Percentiles rank a stretch among this genome's conserved stretches.
These are phyloP conservation scores for Heterobasidion occidentale DNA, from an alignment of 1,284 basidiomycete species.

Conservation along the genomic window DNA sequence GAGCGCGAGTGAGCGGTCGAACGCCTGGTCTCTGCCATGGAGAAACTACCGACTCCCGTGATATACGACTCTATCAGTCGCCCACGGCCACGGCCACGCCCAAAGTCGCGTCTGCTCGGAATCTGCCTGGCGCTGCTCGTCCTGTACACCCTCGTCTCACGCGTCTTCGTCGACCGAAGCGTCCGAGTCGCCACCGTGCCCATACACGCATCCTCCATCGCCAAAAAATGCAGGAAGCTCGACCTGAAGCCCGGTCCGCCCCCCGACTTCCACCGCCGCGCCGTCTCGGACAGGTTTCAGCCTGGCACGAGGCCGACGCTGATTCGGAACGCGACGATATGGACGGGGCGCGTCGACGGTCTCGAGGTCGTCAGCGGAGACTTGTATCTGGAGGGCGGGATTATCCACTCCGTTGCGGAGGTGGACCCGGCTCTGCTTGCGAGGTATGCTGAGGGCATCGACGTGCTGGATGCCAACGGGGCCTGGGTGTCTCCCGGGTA, in stretches of 20 bases:
- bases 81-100: neutral
- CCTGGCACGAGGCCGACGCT: slow-evolving; percentile 55
- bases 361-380: slow-evolving; percentile 57
- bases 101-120: neutral
- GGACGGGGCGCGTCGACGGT: slow-evolving; percentile 68
- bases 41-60: too few species aligned
- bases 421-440: slow-evolving; percentile 31
- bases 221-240: slow-evolving; percentile 39
- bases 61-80: too few species aligned
- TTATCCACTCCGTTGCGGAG: slow-evolving; percentile 50
- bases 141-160: neutral
- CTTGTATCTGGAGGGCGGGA: slow-evolving; percentile 49
- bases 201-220: slow-evolving; percentile 33
- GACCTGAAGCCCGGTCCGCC: slow-evolving; percentile 39
- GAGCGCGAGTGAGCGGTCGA: too few species aligned
- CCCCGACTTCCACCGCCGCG: slow-evolving; percentile 42
- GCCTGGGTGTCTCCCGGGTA: slow-evolving; percentile 65
- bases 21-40: too few species aligned
- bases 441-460: slow-evolving; percentile 24
- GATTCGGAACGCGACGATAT: slow-evolving; percentile 74
- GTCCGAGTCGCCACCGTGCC: slow-evolving; percentile 24
- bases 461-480: slow-evolving; percentile 47
- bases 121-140: neutral
- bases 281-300: slow-evolving; percentile 66
- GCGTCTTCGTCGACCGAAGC: neutral